Conservation (phyloP, 1,139 yeast genomes). For the Petasospora rhodanensis region DNA sequence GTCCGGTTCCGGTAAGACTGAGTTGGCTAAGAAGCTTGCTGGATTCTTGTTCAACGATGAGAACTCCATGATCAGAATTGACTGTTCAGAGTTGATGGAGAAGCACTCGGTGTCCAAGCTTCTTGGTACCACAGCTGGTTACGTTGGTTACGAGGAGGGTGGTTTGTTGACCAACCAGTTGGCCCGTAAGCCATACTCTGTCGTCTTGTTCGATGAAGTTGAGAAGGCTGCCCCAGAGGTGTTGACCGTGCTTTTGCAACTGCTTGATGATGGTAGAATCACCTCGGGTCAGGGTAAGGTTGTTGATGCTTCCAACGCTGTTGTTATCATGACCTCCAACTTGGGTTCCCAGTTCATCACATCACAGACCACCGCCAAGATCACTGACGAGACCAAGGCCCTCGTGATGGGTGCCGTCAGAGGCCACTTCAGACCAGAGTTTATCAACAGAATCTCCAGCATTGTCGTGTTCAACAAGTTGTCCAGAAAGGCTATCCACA, state of each 20-base stretch:
- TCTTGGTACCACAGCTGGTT: constrained; percentile 97
- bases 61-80: constrained; percentile 93
- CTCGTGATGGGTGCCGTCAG: constrained; percentile 83
- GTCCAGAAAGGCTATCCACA: constrained; percentile 84
- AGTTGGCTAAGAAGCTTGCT: constrained; percentile 92
- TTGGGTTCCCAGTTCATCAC: constrained; percentile 91
- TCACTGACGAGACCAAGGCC: constrained; percentile 63
- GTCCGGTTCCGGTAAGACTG: constrained; percentile 98
- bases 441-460: constrained; percentile 90
- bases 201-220: constrained; percentile 90
- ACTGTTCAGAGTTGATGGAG: constrained; percentile 94
- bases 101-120: constrained; percentile 93
- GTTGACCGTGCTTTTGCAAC: constrained; percentile 81
- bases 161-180: constrained; percentile 92
- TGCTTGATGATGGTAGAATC: constrained; percentile 94
- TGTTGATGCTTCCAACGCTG: constrained; percentile 87
- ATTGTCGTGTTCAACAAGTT: constrained; percentile 89
- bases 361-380: constrained; percentile 58
- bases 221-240: constrained; percentile 99
- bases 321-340: constrained; percentile 94
- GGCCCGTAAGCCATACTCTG: constrained; percentile 90
- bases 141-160: constrained; percentile 97
- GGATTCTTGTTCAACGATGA: constrained; percentile 95
- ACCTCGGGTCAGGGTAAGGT: constrained; percentile 93
- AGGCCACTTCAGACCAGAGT: constrained; percentile 94